Evolutionary conservation across 2,329 filamentous ascomycete genomes (phyloP).

Genomic region (Stemphylium vesicarium): DNA sequence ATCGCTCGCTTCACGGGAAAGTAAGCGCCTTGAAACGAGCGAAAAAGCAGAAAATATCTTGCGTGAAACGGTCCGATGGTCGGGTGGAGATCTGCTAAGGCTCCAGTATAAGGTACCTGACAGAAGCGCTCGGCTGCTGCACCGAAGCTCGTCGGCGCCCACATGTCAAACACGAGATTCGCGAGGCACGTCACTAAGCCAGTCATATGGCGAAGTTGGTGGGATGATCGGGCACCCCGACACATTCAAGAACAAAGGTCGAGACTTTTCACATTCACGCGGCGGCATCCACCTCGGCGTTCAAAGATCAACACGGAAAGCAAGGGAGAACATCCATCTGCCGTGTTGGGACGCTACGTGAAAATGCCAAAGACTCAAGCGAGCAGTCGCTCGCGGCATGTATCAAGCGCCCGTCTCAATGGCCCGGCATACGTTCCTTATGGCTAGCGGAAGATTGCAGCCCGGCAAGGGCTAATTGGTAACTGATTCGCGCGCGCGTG

Average conservation of each 20-base stretch:
- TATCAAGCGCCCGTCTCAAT: background rate
- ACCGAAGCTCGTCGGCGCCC: background rate
- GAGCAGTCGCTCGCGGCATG: background rate
- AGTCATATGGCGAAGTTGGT: background rate
- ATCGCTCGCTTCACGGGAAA: background rate
- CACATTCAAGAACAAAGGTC: background rate
- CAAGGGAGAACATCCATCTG: conserved; percentile 9
- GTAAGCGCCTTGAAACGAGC: conserved; percentile 1
- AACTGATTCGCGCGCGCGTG: background rate
- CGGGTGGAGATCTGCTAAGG: conserved; percentile 1
- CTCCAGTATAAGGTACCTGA: background rate
- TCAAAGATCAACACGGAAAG: background rate
- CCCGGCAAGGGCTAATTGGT: conserved; percentile 10
- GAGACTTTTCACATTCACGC: conserved; percentile 2
- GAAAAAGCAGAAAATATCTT: background rate
- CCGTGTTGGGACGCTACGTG: conserved; percentile 17
- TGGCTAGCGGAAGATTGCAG: conserved; percentile 9
- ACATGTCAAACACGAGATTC: background rate
- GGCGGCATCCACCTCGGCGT: conserved; percentile 1
- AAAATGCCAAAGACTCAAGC: conserved; percentile 1
- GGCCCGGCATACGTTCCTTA: conserved; percentile 4
- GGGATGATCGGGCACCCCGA: background rate
- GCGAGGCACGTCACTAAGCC: background rate
- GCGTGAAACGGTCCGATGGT: background rate
- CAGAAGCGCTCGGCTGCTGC: background rate